These are phyloP conservation scores for Zasmidium angulare DNA, from an alignment of 2,329 filamentous ascomycete genomes.

Conservation along the genomic window DNA sequence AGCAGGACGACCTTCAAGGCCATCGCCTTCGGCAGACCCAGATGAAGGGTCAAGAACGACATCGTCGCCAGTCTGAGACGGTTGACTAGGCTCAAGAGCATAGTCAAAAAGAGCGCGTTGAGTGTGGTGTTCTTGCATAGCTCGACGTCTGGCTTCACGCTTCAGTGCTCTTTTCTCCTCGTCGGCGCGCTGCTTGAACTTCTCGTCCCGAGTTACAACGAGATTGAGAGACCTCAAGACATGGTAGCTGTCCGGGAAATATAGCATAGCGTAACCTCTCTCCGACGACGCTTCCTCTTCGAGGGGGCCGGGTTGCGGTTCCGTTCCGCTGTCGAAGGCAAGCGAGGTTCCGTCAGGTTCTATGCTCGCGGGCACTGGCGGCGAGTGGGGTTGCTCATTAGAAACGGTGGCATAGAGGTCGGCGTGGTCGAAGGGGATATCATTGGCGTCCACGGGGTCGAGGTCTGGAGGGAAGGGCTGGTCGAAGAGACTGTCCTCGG, in stretches of 20 bases:
- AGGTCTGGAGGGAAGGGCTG: constrained; percentile 4
- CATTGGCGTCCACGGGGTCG: neutral
- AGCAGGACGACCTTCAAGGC: constrained; percentile 31
- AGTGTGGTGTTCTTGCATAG: constrained; percentile 12
- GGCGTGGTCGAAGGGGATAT: neutral
- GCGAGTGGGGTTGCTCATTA: neutral
- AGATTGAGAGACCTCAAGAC: constrained; percentile 75
- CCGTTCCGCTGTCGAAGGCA: neutral
- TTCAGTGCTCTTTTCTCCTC: constrained; percentile 18
- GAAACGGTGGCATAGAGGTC: neutral
- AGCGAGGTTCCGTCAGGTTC: neutral
- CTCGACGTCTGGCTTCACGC: constrained; percentile 3
- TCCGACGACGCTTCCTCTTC: constrained; percentile 12
- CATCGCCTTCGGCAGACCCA: constrained; percentile 17
- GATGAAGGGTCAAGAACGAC: constrained; percentile 13
- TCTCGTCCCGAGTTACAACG: constrained; percentile 66
- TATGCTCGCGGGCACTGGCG: neutral
- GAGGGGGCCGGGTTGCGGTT: neutral
- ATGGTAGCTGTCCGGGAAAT: constrained; percentile 73
- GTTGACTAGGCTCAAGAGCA: constrained; percentile 29
- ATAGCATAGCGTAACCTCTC: constrained; percentile 62
- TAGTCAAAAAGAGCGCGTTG: constrained; percentile 26
- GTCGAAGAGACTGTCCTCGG: neutral
- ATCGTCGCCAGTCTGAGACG: constrained; percentile 27
- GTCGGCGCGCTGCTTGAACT: constrained; percentile 20